Evolutionary conservation across 1,139 yeast genomes (phyloP).

Genomic region (Magnusiomyces ingens): DNA sequence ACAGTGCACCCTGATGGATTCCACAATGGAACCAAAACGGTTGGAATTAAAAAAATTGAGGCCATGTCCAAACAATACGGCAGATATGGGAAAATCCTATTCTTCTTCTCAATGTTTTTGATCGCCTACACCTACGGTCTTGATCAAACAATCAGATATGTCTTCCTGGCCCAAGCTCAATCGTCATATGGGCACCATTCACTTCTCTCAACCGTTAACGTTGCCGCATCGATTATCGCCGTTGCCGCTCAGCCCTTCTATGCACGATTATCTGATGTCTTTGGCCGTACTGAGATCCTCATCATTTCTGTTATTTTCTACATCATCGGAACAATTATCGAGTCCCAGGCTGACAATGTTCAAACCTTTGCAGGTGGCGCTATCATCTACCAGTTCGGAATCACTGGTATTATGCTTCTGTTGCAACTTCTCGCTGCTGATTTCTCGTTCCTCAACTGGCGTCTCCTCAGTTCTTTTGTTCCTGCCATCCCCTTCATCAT

Average conservation of each 20-base stretch:
- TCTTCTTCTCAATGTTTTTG: constrained; percentile 48
- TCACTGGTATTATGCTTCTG: constrained; percentile 54
- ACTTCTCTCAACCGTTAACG: constrained; percentile 56
- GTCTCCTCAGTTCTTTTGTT: constrained; percentile 53
- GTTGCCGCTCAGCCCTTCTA: constrained; percentile 68
- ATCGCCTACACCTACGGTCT: constrained; percentile 64
- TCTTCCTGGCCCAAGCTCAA: constrained; percentile 51
- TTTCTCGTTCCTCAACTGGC: constrained; percentile 62
- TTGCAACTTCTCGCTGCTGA: constrained; percentile 57
- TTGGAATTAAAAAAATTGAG: constrained; percentile 36
- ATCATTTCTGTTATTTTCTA: constrained; percentile 52
- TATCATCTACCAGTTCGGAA: constrained; percentile 63
- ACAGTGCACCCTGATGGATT: too few species aligned
- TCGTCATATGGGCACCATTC: constrained; percentile 52
- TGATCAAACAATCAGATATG: constrained; percentile 48
- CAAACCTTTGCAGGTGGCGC: constrained; percentile 69
- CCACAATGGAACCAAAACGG: constrained; percentile 6
- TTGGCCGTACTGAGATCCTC: constrained; percentile 59
- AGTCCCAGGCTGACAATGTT: constrained; percentile 60
- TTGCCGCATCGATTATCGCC: constrained; percentile 55
- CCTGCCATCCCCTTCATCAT: constrained; percentile 68
- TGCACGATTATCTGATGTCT: constrained; percentile 63
- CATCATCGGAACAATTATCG: constrained; percentile 62
- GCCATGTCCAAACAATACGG: constrained; percentile 32
- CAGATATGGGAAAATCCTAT: constrained; percentile 32